Base-by-base conservation (phyloP, 2,329 filamentous ascomycete genomes). In the Cucurbitaria berberidis region DNA sequence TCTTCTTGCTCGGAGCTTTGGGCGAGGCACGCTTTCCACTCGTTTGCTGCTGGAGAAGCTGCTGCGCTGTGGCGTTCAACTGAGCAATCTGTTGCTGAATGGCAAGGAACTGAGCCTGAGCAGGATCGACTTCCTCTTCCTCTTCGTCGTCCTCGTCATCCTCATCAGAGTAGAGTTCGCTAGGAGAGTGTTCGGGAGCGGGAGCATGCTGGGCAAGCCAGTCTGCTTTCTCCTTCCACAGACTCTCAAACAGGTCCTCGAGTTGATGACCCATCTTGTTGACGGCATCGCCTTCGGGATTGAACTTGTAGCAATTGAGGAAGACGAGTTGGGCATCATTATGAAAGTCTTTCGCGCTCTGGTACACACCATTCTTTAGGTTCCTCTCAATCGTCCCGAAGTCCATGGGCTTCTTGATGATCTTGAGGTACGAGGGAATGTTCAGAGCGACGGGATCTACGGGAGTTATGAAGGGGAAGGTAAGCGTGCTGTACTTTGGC, bases 371-470 rank as follows among this genome's bases (percentile, higher is more conserved):
- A 11, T 81, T 81, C 63, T 88, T 86, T 35, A 97, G 81, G 76
- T 96, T 96, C 36, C 82, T 82, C 30, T 84, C 81, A 69, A 96
- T 89, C n/a, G 91, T 96, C 15, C 84, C 82, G 44, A 97, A 81
- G 73, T 99, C 93, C 93, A 98, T 99, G 0, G 95, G 95, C 72
- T 93, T 91, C 81, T 96, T 98, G 78, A 99, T 92, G 57, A 98
- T 81, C 67, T 89, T 91, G 73, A 95, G 91, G 73, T 99, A 99
- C 21, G 89, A 88, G 0, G 95, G 95, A 54, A 98, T 97, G 72
- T 93, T 92, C 48, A 98, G 80, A 0, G 93, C 93, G 30, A 98
- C 93, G 0, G 95, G 92, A 71, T 99, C 95, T 18, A 99, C 95
- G 0, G 95, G 90, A 7, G 84, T 78, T 66, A 91, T 79, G 78